These are phyloP conservation scores for Zygosaccharomyces pseudobailii DNA, from an alignment of 1,139 yeast genomes.

Conservation along the genomic window DNA sequence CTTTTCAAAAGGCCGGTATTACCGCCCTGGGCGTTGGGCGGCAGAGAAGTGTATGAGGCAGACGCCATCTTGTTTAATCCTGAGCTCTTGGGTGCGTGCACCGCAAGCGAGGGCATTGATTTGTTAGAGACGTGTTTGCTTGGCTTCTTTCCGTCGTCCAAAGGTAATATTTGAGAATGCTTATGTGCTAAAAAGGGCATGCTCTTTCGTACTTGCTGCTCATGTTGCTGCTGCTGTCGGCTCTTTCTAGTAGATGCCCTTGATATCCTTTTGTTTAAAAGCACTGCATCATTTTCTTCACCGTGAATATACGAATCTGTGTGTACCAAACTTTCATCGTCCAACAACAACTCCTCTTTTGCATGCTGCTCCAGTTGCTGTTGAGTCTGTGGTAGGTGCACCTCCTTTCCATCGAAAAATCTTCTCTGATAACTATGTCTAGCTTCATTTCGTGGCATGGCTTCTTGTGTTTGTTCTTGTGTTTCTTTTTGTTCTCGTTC, in stretches of 20 bases:
- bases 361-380: background rate
- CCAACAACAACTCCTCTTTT: conserved; percentile 9
- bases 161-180: conserved; percentile 31
- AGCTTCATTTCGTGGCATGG: background rate
- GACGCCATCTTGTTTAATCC: conserved; percentile 6
- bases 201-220: conserved; percentile 13
- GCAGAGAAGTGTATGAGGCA: conserved; percentile 14
- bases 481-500: background rate
- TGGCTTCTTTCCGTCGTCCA: conserved; percentile 8
- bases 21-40: conserved; percentile 8
- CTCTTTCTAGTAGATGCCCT: conserved; percentile 15
- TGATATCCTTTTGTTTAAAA: conserved; percentile 22
- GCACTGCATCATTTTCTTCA: conserved; percentile 18
- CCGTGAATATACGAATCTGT: conserved; percentile 30
- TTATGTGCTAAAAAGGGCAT: conserved; percentile 31
- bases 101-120: conserved; percentile 19
- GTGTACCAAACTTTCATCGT: conserved; percentile 18
- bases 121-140: conserved; percentile 5
- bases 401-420: background rate
- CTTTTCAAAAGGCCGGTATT: conserved; percentile 17
- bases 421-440: background rate
- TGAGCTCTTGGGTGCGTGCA: conserved; percentile 3
- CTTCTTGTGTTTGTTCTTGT: background rate
- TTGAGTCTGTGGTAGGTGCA: background rate
- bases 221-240: conserved; percentile 12